A percentile compares a stretch with the other conserved stretches of the same genome.
phyloP scores from a whole-genome alignment of 805 yeast species.

The Lipomyces lipofer region DNA sequence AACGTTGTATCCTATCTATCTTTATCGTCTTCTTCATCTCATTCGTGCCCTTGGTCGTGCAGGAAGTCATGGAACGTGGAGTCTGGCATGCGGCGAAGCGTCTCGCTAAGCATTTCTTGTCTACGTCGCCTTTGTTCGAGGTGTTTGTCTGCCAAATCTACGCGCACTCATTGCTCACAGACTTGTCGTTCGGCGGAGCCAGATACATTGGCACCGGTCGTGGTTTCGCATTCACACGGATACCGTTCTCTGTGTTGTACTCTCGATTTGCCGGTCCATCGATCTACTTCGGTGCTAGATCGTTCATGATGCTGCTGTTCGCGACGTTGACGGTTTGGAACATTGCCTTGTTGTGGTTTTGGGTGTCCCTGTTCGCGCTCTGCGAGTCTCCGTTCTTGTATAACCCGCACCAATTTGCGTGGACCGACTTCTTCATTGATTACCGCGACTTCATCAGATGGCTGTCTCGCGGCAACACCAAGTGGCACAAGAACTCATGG shows the following conservation, averaged over 20 bases:
- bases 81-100: conserved; percentile 69
- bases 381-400: conserved; percentile 90
- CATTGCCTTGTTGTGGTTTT: conserved; percentile 93
- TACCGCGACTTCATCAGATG: conserved; percentile 90
- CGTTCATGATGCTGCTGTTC: conserved; percentile 69
- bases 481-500: conserved; percentile 76
- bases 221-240: conserved; percentile 85
- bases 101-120: conserved; percentile 70
- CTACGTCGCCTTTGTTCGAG: conserved; percentile 88
- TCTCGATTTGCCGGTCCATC: conserved; percentile 75
- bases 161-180: conserved; percentile 71
- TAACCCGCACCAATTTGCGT: conserved; percentile 97
- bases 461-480: conserved; percentile 77
- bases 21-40: conserved; percentile 92
- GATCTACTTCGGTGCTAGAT: conserved; percentile 72
- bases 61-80: conserved; percentile 87
- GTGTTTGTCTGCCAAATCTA: conserved; percentile 94
- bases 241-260: conserved; percentile 69
- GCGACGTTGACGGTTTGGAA: conserved; percentile 88
- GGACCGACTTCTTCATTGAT: conserved; percentile 95
- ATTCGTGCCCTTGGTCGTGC: conserved; percentile 82
- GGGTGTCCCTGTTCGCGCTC: conserved; percentile 88
- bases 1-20: conserved; percentile 82
- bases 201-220: conserved; percentile 89
- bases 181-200: conserved; percentile 89